These are phyloP conservation scores for Arctium lappa DNA, from an alignment of 129 eudicot species.

Conservation along the genomic window DNA sequence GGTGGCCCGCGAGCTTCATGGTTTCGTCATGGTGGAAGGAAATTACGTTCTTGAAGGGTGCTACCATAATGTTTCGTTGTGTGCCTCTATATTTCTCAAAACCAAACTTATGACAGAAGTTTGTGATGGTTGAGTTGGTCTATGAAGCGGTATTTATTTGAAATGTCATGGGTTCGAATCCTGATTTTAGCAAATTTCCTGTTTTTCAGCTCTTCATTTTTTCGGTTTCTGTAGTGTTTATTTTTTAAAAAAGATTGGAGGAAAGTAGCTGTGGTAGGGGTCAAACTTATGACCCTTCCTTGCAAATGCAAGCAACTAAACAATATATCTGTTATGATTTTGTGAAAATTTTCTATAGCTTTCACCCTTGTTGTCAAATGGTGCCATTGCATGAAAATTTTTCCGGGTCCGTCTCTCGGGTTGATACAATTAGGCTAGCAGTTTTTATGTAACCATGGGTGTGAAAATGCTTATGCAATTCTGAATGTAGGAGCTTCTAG, in stretches of 20 bases:
- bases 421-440: background rate
- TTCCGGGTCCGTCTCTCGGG: background rate
- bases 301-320: background rate
- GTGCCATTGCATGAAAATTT: background rate
- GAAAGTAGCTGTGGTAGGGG: background rate
- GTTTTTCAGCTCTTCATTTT: background rate
- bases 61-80: too few species aligned
- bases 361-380: background rate
- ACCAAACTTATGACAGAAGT: too few species aligned
- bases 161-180: too few species aligned
- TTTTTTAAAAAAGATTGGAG: background rate
- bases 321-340: background rate
- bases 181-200: background rate
- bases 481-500: background rate
- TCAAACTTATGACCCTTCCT: background rate
- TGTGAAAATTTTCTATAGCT: background rate
- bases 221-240: background rate
- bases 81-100: too few species aligned
- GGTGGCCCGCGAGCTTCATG: too few species aligned
- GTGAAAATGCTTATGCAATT: conserved; percentile 1
- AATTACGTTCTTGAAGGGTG: too few species aligned
- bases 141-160: too few species aligned
- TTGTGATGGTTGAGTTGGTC: too few species aligned
- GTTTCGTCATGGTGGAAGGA: too few species aligned
- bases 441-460: background rate